Conservation (phyloP, 208 protist genomes). For the Leishmania arabica region DNA sequence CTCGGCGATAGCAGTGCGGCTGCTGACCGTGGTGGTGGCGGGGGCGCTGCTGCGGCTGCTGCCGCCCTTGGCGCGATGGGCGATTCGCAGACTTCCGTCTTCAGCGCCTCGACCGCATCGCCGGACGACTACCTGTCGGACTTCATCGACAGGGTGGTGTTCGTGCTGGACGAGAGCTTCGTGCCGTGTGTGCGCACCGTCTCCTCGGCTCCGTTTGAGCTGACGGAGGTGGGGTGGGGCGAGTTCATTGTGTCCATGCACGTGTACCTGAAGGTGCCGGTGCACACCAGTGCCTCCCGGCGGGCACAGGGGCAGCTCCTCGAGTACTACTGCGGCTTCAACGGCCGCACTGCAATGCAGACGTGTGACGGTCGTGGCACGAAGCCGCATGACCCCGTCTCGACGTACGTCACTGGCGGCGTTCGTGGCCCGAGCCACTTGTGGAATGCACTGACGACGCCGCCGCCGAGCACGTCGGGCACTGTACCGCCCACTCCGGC, state of each 20-base stretch:
- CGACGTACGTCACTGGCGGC: constrained; percentile 24
- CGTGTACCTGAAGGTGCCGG: constrained; percentile 56
- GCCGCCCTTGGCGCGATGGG: neutral
- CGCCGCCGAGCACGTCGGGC: constrained; percentile 23
- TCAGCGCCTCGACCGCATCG: constrained; percentile 7
- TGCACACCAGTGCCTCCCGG: constrained; percentile 18
- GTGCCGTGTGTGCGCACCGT: constrained; percentile 66
- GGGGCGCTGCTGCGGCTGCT: constrained; percentile 4
- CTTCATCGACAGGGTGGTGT: constrained; percentile 80
- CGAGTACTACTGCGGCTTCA: constrained; percentile 36
- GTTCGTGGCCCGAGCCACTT: constrained; percentile 18
- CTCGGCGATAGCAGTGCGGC: neutral
- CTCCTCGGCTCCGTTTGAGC: constrained; percentile 70
- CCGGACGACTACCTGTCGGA: constrained; percentile 60
- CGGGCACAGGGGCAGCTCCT: constrained; percentile 20
- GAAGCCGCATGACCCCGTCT: constrained; percentile 29
- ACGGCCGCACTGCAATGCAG: constrained; percentile 27
- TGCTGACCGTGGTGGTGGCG: neutral
- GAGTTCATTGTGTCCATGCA: constrained; percentile 87
- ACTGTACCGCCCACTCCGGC: constrained; percentile 18
- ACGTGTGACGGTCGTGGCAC: constrained; percentile 30
- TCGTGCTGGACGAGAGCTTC: constrained; percentile 82
- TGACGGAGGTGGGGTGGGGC: constrained; percentile 87
- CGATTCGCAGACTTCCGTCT: constrained; percentile 22
- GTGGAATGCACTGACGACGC: constrained; percentile 20